Base-by-base conservation (phyloP, 78 protist genomes). In the Creolimax fragrantissima region DNA sequence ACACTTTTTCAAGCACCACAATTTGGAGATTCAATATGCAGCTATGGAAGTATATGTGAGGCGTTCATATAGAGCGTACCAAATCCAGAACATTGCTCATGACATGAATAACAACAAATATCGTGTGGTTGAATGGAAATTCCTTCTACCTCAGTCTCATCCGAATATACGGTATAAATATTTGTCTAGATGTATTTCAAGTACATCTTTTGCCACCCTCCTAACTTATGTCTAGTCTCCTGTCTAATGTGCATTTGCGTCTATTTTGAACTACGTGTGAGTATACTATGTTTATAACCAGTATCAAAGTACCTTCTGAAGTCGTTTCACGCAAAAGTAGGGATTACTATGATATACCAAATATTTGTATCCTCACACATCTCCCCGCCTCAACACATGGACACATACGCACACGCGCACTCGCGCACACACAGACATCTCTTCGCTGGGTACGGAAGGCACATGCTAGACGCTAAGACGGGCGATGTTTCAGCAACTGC, bases 11-110 rank as follows among this genome's bases (percentile, higher is more conserved):
- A 2, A 2, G 36, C 89, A 91, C 88, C 5, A 3, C 35, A 89
- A 90, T 42, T 42, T 0, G 3, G 66, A n/a, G 41, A 81, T 93
- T 4, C 74, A n/a, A 24, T 44, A 7, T 24, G 93, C 94, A 4
- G 95, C 96, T 3, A 84, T 88, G 42, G 94, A 95, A 83, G 96
- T 89, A 43, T 94, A 94, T 45, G 93, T 91, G 5, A 93, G 93
- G 44, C 94, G 96, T 83, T 3, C 86, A 24, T 95, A 95, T 88
- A 83, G 86, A 36, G 91, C 95, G n/a, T 94, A 93, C 92, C 4
- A 24, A 47, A 93, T 94, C 11, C 45, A 91, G 39, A 35, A 32
- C 17, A 81, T 91, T 2, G 5, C 5, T 11, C 89, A 91, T 84
- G 88, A 91, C 44, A 3, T 39, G 45, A 24, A 3, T 43, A 5